phyloP scores from a whole-genome alignment of 441 rosid species.

The Kokia cookei region DNA sequence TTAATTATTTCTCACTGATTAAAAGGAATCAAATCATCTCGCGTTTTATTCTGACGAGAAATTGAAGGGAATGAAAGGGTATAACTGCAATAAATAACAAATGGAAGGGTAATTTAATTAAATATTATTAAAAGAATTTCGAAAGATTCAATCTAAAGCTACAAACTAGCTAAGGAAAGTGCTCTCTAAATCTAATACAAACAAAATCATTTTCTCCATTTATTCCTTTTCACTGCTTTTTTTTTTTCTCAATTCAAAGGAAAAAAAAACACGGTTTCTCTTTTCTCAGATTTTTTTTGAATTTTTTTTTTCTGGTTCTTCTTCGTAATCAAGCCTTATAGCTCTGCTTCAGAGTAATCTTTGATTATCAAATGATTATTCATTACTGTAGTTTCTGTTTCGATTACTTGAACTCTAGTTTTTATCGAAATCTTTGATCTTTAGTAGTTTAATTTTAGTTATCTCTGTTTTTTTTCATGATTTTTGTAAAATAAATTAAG shows the following conservation, averaged over 20 bases:
- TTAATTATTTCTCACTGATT: neutral
- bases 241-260: neutral
- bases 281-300: neutral
- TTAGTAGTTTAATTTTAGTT: neutral
- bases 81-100: slow-evolving; percentile 5
- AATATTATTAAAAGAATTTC: neutral
- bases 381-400: neutral
- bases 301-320: neutral
- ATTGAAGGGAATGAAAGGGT: slow-evolving; percentile 1
- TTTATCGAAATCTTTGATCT: neutral
- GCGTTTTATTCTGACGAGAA: neutral
- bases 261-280: neutral
- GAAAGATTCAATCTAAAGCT: slow-evolving; percentile 27
- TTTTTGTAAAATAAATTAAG: neutral
- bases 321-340: slow-evolving; percentile 5
- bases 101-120: neutral
- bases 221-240: neutral
- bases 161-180: neutral
- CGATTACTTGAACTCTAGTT: neutral
- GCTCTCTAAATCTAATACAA: slow-evolving; percentile 6
- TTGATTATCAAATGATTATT: slow-evolving; percentile 2
- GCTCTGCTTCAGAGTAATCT: slow-evolving; percentile 25
- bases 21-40: neutral
- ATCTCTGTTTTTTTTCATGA: neutral
- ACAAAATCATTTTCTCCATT: slow-evolving; percentile 13